Evolutionary conservation across 768 basidiomycete species (phyloP), one percentile per base, ranked within the genome.

Genomic region (Lactarius tabidus): DNA sequence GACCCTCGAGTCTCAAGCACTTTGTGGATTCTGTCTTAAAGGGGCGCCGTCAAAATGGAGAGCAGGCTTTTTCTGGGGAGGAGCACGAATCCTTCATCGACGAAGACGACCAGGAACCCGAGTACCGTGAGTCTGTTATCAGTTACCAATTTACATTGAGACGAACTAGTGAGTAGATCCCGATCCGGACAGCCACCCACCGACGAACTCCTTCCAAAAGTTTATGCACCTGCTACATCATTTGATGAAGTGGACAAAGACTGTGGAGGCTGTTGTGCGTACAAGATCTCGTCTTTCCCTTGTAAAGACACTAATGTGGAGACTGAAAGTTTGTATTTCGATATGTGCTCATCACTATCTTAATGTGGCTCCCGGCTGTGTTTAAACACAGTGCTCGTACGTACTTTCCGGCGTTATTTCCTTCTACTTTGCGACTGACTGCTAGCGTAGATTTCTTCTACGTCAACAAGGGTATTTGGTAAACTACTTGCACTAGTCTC

Each of bases 331-430:
- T 85, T 67, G 79, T 80, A 0, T 77, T 85, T 70, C 80, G 83
- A 71, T 82, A 82, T 64, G 77, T 77, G 0, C 28, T 84, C 8
- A 71, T 84, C 18, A 81, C 79, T 5, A 73, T 86, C 45, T 79
- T 79, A 0, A 70, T 86, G 1, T 86, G 83, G 83, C 73, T 85
- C 0, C 84, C 84, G 0, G 69, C 77, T 2, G 80, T 85, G 1
- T 73, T 79, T 58, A 70, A 66, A n/a, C 67, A 62, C 5, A 79
- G 77, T 57, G 84, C 83, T 17, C 74, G 80, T 81, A 67, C 67
- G 79, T 78, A 26, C 23, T 59, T 7, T n/a, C 52, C 8, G 10
- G 29, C 20, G 29, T 51, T 62, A 43, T 12, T 38, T 62, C 48
- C 15, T 31, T 14, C 20, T 57, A 33, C 59, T 26, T 41, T 7